These are phyloP conservation scores for Fusarium sulawesiense DNA, from an alignment of 2,329 filamentous ascomycete species.

Conservation along the genomic window DNA sequence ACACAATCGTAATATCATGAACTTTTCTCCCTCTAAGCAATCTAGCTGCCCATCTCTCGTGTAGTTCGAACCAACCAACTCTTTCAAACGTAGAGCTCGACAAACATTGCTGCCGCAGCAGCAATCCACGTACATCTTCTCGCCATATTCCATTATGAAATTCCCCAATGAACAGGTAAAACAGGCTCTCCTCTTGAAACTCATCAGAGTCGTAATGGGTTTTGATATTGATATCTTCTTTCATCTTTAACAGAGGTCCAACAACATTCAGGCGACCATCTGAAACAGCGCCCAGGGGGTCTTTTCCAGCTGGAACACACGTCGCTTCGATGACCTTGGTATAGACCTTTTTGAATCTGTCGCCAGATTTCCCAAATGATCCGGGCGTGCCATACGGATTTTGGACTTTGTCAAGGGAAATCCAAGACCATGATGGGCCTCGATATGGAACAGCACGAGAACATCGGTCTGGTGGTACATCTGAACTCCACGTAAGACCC, in stretches of 20 bases:
- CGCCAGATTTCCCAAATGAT: too few species aligned
- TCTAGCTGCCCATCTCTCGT: too few species aligned
- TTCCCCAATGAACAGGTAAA: neutral
- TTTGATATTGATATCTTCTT: too few species aligned
- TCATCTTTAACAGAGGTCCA: neutral
- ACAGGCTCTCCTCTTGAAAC: rapidly evolving
- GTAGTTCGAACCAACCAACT: neutral
- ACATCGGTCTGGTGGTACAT: too few species aligned
- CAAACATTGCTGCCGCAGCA: neutral
- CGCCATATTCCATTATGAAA: too few species aligned
- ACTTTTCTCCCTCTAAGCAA: too few species aligned
- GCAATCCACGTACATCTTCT: neutral
- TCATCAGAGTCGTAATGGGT: neutral
- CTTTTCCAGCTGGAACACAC: neutral
- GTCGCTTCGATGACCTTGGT: neutral
- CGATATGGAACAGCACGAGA: neutral
- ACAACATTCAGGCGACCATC: neutral
- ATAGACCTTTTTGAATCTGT: neutral
- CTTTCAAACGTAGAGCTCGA: neutral
- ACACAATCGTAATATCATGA: too few species aligned
- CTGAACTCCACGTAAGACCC: neutral
- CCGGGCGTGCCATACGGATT: neutral
- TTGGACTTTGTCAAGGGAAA: neutral
- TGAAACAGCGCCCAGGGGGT: neutral
- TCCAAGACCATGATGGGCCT: neutral